Evolutionary conservation across 2,329 filamentous ascomycete species (phyloP).

Genomic region (Penicillium sp.): DNA sequence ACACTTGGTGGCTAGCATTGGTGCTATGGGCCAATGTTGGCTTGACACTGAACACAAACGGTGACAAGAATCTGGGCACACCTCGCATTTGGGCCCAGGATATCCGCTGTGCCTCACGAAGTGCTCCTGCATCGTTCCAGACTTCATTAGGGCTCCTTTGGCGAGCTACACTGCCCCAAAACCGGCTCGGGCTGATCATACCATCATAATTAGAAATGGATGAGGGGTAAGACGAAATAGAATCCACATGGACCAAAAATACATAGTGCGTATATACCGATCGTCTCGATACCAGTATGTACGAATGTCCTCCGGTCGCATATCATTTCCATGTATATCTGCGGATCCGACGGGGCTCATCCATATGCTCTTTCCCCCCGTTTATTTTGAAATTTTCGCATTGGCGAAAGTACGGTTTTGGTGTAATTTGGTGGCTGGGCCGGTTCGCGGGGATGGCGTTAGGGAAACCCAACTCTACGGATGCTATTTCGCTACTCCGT

Average conservation of each 20-base stretch:
- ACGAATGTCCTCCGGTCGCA: not conserved
- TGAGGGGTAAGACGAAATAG: not conserved
- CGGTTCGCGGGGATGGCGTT: not conserved
- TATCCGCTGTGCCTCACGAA: too few species aligned
- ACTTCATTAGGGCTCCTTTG: too few species aligned
- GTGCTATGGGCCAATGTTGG: not conserved
- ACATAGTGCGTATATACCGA: too few species aligned
- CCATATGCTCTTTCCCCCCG: too few species aligned
- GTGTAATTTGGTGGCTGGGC: not conserved
- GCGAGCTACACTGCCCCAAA: not conserved
- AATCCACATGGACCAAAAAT: too few species aligned
- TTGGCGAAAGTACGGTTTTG: not conserved
- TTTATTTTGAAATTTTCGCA: not conserved
- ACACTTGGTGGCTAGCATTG: not conserved
- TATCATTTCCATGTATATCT: not conserved
- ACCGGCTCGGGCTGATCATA: not conserved
- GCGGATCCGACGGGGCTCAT: too few species aligned
- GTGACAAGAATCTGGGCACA: too few species aligned
- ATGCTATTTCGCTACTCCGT: not conserved
- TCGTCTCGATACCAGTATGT: too few species aligned
- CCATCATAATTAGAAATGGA: not conserved
- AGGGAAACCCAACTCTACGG: not conserved
- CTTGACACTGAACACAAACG: too few species aligned
- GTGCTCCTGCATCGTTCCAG: too few species aligned
- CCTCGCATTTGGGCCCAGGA: too few species aligned